These are phyloP conservation scores for Diaporthe vexans DNA, from an alignment of 2,329 filamentous ascomycete species.

Conservation along the genomic window DNA sequence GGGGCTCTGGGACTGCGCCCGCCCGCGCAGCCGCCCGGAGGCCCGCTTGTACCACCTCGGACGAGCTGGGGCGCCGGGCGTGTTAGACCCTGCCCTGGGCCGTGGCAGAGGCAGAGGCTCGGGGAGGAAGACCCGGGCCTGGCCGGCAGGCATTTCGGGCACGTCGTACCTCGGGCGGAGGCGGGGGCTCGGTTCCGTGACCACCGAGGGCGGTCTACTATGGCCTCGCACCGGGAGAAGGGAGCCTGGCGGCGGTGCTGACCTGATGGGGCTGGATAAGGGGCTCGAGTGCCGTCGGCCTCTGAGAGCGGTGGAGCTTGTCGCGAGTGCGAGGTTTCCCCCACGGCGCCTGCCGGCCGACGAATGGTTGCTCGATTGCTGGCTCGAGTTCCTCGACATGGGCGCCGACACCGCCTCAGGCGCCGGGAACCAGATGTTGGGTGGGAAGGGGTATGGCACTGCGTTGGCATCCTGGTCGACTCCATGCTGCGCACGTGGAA, in stretches of 20 bases:
- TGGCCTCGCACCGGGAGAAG: conserved; percentile 39
- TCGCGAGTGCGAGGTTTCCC: conserved; percentile 17
- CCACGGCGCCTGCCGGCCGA: conserved; percentile 47
- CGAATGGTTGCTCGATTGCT: conserved; percentile 51
- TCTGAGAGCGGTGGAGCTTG: background rate
- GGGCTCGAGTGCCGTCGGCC: conserved; percentile 37
- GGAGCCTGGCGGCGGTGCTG: conserved; percentile 14
- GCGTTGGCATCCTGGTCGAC: conserved; percentile 45
- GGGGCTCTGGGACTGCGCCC: conserved; percentile 36
- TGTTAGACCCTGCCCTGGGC: background rate
- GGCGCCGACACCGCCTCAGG: conserved; percentile 63
- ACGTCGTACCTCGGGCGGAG: conserved; percentile 41
- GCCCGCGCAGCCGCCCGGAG: conserved; percentile 25
- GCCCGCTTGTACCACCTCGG: conserved; percentile 33
- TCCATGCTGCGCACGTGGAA: conserved; percentile 43
- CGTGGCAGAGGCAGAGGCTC: conserved; percentile 32
- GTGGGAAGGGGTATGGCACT: conserved; percentile 46
- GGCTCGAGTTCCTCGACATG: conserved; percentile 62
- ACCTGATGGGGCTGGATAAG: conserved; percentile 29
- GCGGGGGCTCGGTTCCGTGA: conserved; percentile 60
- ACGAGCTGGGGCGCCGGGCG: conserved; percentile 20
- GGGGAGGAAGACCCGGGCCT: conserved; percentile 26
- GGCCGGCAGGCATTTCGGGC: conserved; percentile 21
- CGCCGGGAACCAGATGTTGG: conserved; percentile 46
- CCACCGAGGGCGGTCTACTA: conserved; percentile 56